A percentile compares a stretch with the other conserved stretches of the same genome.
Evolutionary conservation across 768 basidiomycete genomes (phyloP).

Genomic region (Amyloporia xantha): DNA sequence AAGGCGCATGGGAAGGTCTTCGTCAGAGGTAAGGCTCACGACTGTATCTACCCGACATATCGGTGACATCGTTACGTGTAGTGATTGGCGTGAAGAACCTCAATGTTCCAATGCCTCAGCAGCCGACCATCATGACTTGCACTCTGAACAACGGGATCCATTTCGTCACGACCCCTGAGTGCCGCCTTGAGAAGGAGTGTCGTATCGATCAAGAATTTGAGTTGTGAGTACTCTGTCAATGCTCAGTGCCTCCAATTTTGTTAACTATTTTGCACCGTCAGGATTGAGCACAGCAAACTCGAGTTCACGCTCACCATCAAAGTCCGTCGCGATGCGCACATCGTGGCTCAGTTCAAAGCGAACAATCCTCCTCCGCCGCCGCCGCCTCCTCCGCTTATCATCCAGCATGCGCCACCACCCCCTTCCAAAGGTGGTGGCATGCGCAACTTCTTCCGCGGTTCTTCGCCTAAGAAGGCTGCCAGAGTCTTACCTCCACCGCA

Average conservation of each 20-base stretch:
- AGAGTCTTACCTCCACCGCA: constrained; percentile 29
- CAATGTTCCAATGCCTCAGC: constrained; percentile 70
- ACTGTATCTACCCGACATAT: not conserved
- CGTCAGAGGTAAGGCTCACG: constrained; percentile 60
- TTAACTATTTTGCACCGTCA: too few species aligned
- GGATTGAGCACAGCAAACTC: constrained; percentile 90
- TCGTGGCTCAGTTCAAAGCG: constrained; percentile 70
- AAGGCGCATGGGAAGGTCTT: constrained; percentile 92
- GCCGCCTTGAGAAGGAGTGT: constrained; percentile 47
- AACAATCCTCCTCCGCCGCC: constrained; percentile 44
- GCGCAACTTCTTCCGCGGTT: constrained; percentile 67
- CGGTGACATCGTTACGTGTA: constrained; percentile 28
- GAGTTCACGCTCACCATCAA: constrained; percentile 91
- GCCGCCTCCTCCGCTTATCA: constrained; percentile 23
- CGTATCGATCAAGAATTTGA: constrained; percentile 87
- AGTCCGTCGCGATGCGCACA: constrained; percentile 80
- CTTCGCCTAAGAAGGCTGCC: constrained; percentile 54
- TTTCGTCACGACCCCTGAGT: constrained; percentile 86
- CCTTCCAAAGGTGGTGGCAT: constrained; percentile 56
- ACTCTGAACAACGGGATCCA: constrained; percentile 96
- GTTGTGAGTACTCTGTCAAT: constrained; percentile 45
- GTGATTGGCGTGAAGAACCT: constrained; percentile 74
- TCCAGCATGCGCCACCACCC: constrained; percentile 35
- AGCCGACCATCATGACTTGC: constrained; percentile 70
- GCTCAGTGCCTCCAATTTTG: not conserved